phyloP scores from a whole-genome alignment of 371 early-diverging fungal genomes.

The Mucor saturninus region DNA sequence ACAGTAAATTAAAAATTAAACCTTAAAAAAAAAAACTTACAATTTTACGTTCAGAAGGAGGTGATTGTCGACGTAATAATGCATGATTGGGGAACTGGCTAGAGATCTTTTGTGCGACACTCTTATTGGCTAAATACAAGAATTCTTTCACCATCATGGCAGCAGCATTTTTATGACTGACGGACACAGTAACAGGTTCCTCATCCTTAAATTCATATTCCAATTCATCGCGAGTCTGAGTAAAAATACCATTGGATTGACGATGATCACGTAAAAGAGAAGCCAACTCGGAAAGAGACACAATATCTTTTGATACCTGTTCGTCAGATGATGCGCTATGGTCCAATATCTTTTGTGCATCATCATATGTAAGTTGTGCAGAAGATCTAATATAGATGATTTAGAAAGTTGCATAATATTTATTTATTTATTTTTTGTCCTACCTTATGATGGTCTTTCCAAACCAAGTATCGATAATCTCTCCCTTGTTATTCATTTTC shows the following conservation, averaged over 20 bases:
- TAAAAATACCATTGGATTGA: slow-evolving; percentile 31
- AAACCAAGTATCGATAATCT: slow-evolving; percentile 70
- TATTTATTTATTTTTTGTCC: not conserved
- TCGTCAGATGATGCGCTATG: slow-evolving; percentile 2
- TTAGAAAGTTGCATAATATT: too few species aligned
- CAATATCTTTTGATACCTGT: slow-evolving; percentile 22
- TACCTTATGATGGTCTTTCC: slow-evolving; percentile 72
- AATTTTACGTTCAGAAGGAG: slow-evolving; percentile 67
- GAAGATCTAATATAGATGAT: slow-evolving; percentile 3
- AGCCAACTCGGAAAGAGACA: slow-evolving; percentile 28
- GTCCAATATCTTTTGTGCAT: slow-evolving; percentile 84
- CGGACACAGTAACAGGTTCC: slow-evolving; percentile 65
- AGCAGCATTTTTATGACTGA: slow-evolving; percentile 84
- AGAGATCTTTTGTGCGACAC: slow-evolving; percentile 86
- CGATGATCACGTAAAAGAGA: slow-evolving; percentile 28
- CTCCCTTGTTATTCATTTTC: slow-evolving; percentile 76
- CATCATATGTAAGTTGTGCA: slow-evolving; percentile 77
- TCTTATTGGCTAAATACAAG: slow-evolving; percentile 92
- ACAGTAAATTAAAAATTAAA: too few species aligned
- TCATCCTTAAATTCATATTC: slow-evolving; percentile 28
- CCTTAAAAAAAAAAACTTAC: slow-evolving; percentile 24
- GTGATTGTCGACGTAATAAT: slow-evolving; percentile 78
- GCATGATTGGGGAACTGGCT: slow-evolving; percentile 83
- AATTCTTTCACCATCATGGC: slow-evolving; percentile 94
- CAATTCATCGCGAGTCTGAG: slow-evolving; percentile 37